These are phyloP conservation scores for Fusarium subtropicale DNA, from an alignment of 2,329 filamentous ascomycete species.

Conservation along the genomic window DNA sequence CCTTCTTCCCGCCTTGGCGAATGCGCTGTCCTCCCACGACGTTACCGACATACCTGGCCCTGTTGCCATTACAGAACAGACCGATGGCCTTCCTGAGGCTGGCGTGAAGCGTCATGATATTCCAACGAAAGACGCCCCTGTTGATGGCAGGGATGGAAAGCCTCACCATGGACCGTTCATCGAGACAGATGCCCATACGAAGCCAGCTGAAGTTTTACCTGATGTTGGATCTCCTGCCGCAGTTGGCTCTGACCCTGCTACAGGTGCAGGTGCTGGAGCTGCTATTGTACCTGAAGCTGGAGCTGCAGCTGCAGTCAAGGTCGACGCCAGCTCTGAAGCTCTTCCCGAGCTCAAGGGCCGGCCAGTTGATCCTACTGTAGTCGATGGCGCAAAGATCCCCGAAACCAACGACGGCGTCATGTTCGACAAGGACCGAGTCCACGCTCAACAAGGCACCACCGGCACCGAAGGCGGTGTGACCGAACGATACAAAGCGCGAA, in stretches of 20 bases:
- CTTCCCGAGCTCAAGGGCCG: conserved; percentile 62
- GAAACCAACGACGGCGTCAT: conserved; percentile 84
- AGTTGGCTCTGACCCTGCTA: conserved; percentile 9
- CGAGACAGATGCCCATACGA: conserved; percentile 59
- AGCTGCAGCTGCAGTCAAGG: conserved; percentile 18
- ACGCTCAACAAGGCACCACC: conserved; percentile 85
- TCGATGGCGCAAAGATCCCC: conserved; percentile 71
- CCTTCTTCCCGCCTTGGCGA: conserved; percentile 67
- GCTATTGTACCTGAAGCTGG: conserved; percentile 6
- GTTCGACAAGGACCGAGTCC: conserved; percentile 83
- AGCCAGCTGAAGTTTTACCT: conserved; percentile 40
- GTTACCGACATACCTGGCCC: conserved; percentile 41
- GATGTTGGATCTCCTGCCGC: conserved; percentile 14
- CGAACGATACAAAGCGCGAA: conserved; percentile 83
- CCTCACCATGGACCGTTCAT: conserved; percentile 89
- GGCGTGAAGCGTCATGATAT: conserved; percentile 53
- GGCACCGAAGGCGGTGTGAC: conserved; percentile 91
- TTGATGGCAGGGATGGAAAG: conserved; percentile 93
- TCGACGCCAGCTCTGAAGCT: conserved; percentile 52
- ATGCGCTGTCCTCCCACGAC: conserved; percentile 54
- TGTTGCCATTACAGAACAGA: conserved; percentile 44
- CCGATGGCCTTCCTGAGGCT: conserved; percentile 44
- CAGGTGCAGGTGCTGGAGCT: neutral
- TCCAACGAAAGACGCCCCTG: conserved; percentile 80
- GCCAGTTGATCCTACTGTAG: conserved; percentile 63